Evolutionary conservation across 2,329 filamentous ascomycete species (phyloP).

Genomic region (Phoma sp.): DNA sequence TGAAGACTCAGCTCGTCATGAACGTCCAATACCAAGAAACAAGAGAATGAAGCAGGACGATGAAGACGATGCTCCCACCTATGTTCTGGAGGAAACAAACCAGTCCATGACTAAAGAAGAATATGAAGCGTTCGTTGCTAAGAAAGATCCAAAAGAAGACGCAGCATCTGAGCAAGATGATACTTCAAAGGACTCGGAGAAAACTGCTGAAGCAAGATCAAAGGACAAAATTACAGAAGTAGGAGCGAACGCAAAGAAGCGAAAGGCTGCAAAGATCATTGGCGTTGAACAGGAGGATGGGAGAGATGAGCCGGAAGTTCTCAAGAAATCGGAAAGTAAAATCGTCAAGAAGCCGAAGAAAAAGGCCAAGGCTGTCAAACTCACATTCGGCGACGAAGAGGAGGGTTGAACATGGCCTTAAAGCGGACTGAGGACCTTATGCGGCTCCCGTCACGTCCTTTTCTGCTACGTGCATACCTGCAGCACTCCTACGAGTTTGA

Average conservation of each 20-base stretch:
- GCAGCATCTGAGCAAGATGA: conserved; percentile 11
- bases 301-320: conserved; percentile 14
- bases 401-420: conserved; percentile 23
- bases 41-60: conserved; percentile 61
- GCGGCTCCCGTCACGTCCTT: too few species aligned
- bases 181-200: conserved; percentile 8
- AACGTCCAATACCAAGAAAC: conserved; percentile 52
- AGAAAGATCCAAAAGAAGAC: conserved; percentile 29
- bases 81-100: conserved; percentile 75
- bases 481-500: too few species aligned
- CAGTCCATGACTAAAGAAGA: conserved; percentile 62
- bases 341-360: conserved; percentile 43
- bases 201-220: conserved; percentile 11
- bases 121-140: conserved; percentile 52
- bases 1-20: conserved; percentile 55
- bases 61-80: conserved; percentile 76
- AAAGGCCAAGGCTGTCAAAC: conserved; percentile 45
- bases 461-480: too few species aligned
- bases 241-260: conserved; percentile 44
- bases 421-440: too few species aligned
- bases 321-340: conserved; percentile 22
- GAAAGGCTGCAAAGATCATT: conserved; percentile 47
- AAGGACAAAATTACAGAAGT: conserved; percentile 43
- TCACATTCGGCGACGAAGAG: conserved; percentile 47
- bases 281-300: conserved; percentile 35